These are phyloP conservation scores for Sextonia rubra DNA, from an alignment of 164 flowering plant species.

Conservation along the genomic window DNA sequence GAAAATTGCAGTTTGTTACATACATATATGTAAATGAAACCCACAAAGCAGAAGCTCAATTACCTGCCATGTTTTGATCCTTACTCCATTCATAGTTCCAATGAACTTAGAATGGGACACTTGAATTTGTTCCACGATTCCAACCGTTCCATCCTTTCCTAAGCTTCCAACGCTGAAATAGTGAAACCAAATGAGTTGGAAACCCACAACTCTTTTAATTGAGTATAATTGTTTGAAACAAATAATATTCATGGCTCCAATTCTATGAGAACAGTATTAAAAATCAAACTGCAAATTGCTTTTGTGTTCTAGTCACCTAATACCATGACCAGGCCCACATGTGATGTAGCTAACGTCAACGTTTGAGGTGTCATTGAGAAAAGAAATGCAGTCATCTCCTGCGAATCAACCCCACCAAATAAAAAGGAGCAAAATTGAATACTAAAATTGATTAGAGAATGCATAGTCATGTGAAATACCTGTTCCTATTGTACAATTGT, in stretches of 20 bases:
- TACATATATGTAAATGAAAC: too few species aligned
- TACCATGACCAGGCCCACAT: slow-evolving; percentile 13
- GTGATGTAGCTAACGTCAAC: slow-evolving; percentile 1
- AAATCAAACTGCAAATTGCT: too few species aligned
- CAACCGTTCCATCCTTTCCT: slow-evolving; percentile 30
- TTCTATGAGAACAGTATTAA: too few species aligned
- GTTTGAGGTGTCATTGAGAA: not conserved
- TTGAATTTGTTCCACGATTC: slow-evolving; percentile 32
- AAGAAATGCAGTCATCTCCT: slow-evolving; percentile 10
- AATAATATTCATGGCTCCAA: too few species aligned
- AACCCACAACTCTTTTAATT: not conserved
- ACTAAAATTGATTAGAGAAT: not conserved
- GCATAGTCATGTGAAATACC: not conserved
- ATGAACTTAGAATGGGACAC: slow-evolving; percentile 34
- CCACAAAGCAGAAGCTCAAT: not conserved
- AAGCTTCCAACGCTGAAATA: slow-evolving; percentile 53
- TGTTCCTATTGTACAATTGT: not conserved
- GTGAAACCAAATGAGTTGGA: not conserved
- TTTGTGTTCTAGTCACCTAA: not conserved
- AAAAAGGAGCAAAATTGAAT: not conserved
- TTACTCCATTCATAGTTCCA: slow-evolving; percentile 43
- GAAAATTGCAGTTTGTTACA: not conserved
- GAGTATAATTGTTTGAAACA: not conserved
- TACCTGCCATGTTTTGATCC: slow-evolving; percentile 58
- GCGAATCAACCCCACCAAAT: not conserved